Base-by-base conservation (phyloP, 805 yeast species). In the Candida tallmaniae region DNA sequence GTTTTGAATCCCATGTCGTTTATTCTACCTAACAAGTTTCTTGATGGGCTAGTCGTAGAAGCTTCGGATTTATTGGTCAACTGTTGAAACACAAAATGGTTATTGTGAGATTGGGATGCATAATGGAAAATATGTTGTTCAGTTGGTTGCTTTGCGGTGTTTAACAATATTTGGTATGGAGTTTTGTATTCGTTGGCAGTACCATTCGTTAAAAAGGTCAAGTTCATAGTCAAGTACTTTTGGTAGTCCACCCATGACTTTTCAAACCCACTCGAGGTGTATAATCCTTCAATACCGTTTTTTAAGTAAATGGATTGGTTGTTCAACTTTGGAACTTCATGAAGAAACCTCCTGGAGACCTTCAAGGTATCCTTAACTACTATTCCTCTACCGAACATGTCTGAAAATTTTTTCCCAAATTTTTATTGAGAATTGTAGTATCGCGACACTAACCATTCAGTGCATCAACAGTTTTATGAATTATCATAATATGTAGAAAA, bases 31-130 rank as follows among this genome's bases (percentile, higher is more conserved):
- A 65, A 46, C 35, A 66, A 50, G 18, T 52, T 50, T 42, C 69
- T 54, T 11, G 62, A 55, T 9, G 73, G 71, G 42, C 51, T 46
- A 11, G 70, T 60, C 21, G 47, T 36, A 23, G 45, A 32, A 5
- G 70, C 70, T 27, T 47, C 52, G 4, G 50, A 36, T 37, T 52
- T 51, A 30, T 58, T 55, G 9, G 60, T 46, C 30, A 80, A 62
- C 50, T 83, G 83, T 56, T 82, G 77, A 51, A 88, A 79, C 50
- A 83, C 87, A 32, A 93, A 70, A 61, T 90, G 98, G 65, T 93
- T 93, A 62, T 88, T 89, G 64, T 84, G 90, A 2, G 88, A 80
- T 55, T 84, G 95, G 4, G 96, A 84, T 3, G 97, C 97, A 51
- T 73, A 76, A 61, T 89, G 93, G 70, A 81, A 89, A n/a, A 76